Conservation (phyloP, 148 eudicot genomes). For the Fagopyrum homotropicum region DNA sequence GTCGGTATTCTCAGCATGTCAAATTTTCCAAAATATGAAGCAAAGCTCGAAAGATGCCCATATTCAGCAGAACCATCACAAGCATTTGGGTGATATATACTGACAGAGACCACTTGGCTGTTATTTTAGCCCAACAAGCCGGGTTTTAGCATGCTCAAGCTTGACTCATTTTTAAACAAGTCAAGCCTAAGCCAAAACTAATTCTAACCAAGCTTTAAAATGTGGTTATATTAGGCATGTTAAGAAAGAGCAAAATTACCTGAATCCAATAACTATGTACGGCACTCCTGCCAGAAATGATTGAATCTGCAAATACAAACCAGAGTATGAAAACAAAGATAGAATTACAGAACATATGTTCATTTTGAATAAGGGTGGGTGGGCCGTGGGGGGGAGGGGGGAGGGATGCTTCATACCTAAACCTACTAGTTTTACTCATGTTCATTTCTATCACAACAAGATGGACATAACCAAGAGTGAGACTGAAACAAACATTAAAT, state of each 20-base stretch:
- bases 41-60: background rate
- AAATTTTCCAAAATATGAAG: too few species aligned
- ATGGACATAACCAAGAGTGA: too few species aligned
- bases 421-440: background rate
- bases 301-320: slow-evolving; percentile 66
- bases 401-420: background rate
- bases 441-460: too few species aligned
- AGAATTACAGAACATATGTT: background rate
- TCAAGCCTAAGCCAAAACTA: too few species aligned
- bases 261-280: slow-evolving; percentile 86
- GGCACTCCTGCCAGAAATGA: slow-evolving; percentile 96
- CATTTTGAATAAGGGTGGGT: background rate
- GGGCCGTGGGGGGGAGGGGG: background rate
- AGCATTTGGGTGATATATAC: background rate
- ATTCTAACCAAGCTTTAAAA: too few species aligned
- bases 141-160: too few species aligned
- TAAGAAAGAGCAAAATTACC: slow-evolving; percentile 35
- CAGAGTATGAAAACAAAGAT: background rate
- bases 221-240: too few species aligned
- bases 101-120: background rate
- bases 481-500: too few species aligned
- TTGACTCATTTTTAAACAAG: too few species aligned
- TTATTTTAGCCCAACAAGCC: too few species aligned
- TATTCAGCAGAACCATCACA: background rate
- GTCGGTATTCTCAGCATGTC: background rate